phyloP scores from a whole-genome alignment of 192 early-diverging fungal genomes.

The Coemansia sp. region DNA sequence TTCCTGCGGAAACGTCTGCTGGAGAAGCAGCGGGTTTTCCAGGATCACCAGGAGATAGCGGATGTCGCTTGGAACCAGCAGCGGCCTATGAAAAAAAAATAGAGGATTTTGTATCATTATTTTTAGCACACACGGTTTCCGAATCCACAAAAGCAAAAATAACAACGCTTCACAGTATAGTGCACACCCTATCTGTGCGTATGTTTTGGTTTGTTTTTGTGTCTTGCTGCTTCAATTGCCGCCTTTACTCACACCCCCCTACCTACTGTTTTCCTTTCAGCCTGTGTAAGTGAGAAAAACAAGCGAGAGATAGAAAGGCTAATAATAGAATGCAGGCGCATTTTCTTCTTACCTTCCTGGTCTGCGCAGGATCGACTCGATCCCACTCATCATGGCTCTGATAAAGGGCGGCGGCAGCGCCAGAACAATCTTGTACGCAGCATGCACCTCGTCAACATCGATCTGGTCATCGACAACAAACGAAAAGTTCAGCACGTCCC shows the following conservation, averaged over 20 bases:
- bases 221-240: too few species aligned
- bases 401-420: conserved; percentile 63
- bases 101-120: not conserved
- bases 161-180: not conserved
- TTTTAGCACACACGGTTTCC: not conserved
- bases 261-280: too few species aligned
- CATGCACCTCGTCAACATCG: conserved; percentile 60
- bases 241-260: too few species aligned
- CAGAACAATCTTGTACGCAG: conserved; percentile 61
- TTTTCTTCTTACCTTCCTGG: conserved; percentile 43
- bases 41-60: conserved; percentile 82
- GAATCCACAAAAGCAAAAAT: not conserved
- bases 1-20: conserved; percentile 73
- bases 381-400: conserved; percentile 71
- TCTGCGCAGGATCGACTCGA: conserved; percentile 66
- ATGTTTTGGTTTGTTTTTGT: too few species aligned
- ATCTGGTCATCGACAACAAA: conserved; percentile 61
- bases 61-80: conserved; percentile 58
- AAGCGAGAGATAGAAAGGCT: too few species aligned
- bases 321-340: not conserved
- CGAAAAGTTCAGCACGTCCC: conserved; percentile 63
- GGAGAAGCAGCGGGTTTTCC: conserved; percentile 81
- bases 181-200: too few species aligned
- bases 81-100: conserved; percentile 21
- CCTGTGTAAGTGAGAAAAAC: too few species aligned